A percentile compares a stretch with the other conserved stretches of the same genome.
Conservation (phyloP, 2,329 filamentous ascomycete species). For the Aspergillus tanneri region DNA sequence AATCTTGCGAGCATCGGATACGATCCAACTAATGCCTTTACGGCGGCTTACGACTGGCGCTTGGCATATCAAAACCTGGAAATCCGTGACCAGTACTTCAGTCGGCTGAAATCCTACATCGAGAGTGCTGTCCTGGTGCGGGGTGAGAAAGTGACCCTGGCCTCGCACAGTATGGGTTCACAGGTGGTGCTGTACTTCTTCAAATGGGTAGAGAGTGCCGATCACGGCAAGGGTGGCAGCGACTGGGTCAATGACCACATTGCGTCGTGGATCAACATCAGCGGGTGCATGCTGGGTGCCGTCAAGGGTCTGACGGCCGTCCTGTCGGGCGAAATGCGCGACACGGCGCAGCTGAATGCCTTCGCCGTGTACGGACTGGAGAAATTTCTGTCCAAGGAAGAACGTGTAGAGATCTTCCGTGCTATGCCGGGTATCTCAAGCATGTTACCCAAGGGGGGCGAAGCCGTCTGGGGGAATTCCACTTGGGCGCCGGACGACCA, state of each 20-base stretch:
- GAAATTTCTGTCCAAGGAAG: slow-evolving; percentile 87
- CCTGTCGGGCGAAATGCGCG: slow-evolving; percentile 95
- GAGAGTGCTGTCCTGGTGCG: slow-evolving; percentile 75
- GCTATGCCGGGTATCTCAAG: slow-evolving; percentile 96
- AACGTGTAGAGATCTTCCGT: slow-evolving; percentile 89
- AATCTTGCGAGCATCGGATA: slow-evolving; percentile 95
- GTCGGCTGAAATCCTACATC: slow-evolving; percentile 82
- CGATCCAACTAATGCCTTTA: slow-evolving; percentile 73
- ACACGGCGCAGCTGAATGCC: slow-evolving; percentile 92
- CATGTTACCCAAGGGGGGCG: slow-evolving; percentile 92
- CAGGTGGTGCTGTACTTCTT: slow-evolving; percentile 84
- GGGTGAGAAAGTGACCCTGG: slow-evolving; percentile 76
- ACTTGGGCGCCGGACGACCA: slow-evolving; percentile 85
- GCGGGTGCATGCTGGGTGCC: slow-evolving; percentile 94
- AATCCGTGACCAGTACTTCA: slow-evolving; percentile 88
- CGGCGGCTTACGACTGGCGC: slow-evolving; percentile 83
- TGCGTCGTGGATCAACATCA: slow-evolving; percentile 97
- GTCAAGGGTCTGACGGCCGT: slow-evolving; percentile 87
- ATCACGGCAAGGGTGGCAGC: slow-evolving; percentile 74
- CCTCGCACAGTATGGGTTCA: slow-evolving; percentile 96
- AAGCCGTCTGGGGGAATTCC: slow-evolving; percentile 89
- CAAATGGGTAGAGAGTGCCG: slow-evolving; percentile 76
- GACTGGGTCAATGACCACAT: slow-evolving; percentile 88
- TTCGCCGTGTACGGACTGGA: slow-evolving; percentile 97
- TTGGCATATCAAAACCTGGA: slow-evolving; percentile 89